These are phyloP conservation scores for Phylloboletellus chloephorus DNA, from an alignment of 1,284 basidiomycete genomes.

Conservation along the genomic window DNA sequence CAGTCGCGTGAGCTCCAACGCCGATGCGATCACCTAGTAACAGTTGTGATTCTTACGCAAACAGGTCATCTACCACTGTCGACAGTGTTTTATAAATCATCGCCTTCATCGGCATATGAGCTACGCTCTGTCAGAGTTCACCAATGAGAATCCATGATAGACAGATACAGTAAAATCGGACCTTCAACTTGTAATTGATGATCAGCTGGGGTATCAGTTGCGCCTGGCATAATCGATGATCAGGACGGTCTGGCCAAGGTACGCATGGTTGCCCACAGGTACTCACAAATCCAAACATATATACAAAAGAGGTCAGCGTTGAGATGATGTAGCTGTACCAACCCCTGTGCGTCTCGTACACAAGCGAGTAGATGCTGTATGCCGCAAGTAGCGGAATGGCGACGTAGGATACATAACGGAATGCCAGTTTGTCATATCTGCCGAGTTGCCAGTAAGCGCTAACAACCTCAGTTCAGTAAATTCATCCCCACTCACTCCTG, in stretches of 20 bases:
- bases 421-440: slow-evolving; percentile 82
- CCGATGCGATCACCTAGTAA: slow-evolving; percentile 19
- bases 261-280: slow-evolving; percentile 4
- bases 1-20: slow-evolving; percentile 12
- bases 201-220: slow-evolving; percentile 90
- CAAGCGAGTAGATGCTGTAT: slow-evolving; percentile 85
- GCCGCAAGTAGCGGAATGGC: slow-evolving; percentile 80
- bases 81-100: slow-evolving; percentile 93
- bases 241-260: slow-evolving; percentile 10
- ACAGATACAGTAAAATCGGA: slow-evolving; percentile 30
- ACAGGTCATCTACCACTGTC: slow-evolving; percentile 90
- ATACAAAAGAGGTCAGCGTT: slow-evolving; percentile 83
- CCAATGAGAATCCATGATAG: slow-evolving; percentile 16
- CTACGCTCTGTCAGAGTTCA: slow-evolving; percentile 58
- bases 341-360: slow-evolving; percentile 86
- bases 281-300: slow-evolving; percentile 95
- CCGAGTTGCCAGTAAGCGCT: slow-evolving; percentile 10
- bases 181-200: slow-evolving; percentile 96
- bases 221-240: slow-evolving; percentile 44
- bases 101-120: slow-evolving; percentile 94
- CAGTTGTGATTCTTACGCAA: slow-evolving; percentile 56
- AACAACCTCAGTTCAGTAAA: slow-evolving; percentile 19
- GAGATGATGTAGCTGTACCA: slow-evolving; percentile 96
- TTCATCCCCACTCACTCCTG: slow-evolving; percentile 66
- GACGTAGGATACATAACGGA: slow-evolving; percentile 86